phyloP scores from a whole-genome alignment of 352 stramenopile genomes.

The Pythium pectinolyticum region DNA sequence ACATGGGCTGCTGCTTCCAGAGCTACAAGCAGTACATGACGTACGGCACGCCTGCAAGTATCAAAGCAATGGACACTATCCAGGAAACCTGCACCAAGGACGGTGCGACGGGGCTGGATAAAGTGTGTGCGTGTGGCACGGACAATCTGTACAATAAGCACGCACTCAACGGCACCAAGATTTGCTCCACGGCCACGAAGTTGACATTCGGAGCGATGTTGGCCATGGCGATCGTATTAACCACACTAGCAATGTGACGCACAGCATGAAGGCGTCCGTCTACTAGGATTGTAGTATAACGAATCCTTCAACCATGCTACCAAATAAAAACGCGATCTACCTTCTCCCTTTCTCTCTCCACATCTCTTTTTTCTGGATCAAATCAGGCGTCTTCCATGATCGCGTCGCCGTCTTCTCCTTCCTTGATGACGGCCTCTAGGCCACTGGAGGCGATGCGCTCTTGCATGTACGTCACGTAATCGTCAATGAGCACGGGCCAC shows the following conservation, averaged over 20 bases:
- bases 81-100: conserved; percentile 48
- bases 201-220: neutral
- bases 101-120: conserved; percentile 42
- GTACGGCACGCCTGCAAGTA: conserved; percentile 49
- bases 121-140: conserved; percentile 48
- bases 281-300: conserved; percentile 20
- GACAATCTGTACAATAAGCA: conserved; percentile 57
- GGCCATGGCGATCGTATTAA: neutral
- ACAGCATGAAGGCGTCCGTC: no score
- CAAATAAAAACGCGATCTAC: neutral
- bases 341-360: neutral
- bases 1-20: conserved; percentile 81
- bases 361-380: neutral
- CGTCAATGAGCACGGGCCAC: conserved; percentile 84
- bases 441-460: conserved; percentile 49
- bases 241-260: conserved; percentile 20
- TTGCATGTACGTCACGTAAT: conserved; percentile 76
- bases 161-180: conserved; percentile 50
- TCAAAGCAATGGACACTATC: conserved; percentile 47
- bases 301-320: conserved; percentile 1
- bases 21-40: conserved; percentile 80
- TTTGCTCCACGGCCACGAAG: conserved; percentile 47
- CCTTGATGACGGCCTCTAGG: conserved; percentile 40
- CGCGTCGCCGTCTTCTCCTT: conserved; percentile 46
- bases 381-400: conserved; percentile 54